These are phyloP conservation scores for Orbilia oligospora DNA, from an alignment of 2,329 filamentous ascomycete species.

Conservation along the genomic window DNA sequence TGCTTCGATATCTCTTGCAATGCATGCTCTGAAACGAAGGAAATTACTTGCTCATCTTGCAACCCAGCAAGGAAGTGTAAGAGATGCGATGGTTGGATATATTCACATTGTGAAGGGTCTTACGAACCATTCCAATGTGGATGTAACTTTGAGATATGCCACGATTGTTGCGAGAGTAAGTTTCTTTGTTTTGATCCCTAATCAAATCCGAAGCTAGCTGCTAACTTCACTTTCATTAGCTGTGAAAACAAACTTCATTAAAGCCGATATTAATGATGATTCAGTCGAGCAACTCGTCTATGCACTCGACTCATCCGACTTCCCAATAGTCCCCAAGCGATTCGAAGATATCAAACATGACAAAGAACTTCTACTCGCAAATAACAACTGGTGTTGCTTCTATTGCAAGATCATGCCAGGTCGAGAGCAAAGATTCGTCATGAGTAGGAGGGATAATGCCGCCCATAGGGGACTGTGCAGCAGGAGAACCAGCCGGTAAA, in stretches of 20 bases:
- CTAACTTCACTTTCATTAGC: slow-evolving; percentile 19
- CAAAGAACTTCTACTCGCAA: slow-evolving; percentile 27
- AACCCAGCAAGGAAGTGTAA: slow-evolving; percentile 54
- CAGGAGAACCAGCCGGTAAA: slow-evolving; percentile 5
- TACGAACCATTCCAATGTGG: slow-evolving; percentile 44
- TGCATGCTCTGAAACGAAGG: slow-evolving; percentile 39
- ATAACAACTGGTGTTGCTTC: slow-evolving; percentile 53
- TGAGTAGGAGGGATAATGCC: slow-evolving; percentile 4
- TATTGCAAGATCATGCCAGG: slow-evolving; percentile 59
- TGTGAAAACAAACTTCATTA: slow-evolving; percentile 40
- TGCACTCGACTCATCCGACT: slow-evolving; percentile 47
- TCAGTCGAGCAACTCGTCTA: slow-evolving; percentile 47
- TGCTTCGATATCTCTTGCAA: slow-evolving; percentile 41
- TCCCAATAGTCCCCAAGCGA: slow-evolving; percentile 39
- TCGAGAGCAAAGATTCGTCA: slow-evolving; percentile 29
- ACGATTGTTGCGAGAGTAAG: slow-evolving; percentile 49
- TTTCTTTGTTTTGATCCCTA: not conserved
- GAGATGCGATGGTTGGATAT: slow-evolving; percentile 50
- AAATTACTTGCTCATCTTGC: slow-evolving; percentile 56
- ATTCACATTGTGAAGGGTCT: slow-evolving; percentile 44
- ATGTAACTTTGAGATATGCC: slow-evolving; percentile 51
- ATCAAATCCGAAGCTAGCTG: not conserved
- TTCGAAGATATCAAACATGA: slow-evolving; percentile 29
- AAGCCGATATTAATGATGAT: slow-evolving; percentile 22
- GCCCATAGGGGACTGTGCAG: slow-evolving; percentile 24